Evolutionary conservation across 2,329 filamentous ascomycete genomes (phyloP), one percentile per base, ranked within the genome.

Genomic region (Venturia asperata): DNA sequence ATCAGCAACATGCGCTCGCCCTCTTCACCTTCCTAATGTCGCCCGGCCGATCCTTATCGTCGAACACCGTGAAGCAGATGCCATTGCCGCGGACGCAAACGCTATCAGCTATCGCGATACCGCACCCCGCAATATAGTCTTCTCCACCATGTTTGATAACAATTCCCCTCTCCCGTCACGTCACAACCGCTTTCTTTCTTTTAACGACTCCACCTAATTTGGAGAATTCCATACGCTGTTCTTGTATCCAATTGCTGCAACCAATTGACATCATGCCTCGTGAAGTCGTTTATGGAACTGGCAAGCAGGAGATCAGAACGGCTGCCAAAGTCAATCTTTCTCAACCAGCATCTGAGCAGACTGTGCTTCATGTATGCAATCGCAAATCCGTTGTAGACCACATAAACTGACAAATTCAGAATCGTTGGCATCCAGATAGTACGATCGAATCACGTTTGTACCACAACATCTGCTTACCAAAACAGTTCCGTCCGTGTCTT

Each of bases 361-460:
- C 83, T 1, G 83, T 83, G 63, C 77, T 92, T 11, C 90, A 93
- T 77, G 88, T 90, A 80, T 73, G 85, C 75, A 1, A 21, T 45
- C 21, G 2, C 24, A 17, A 5, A 21, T 37, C 27, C 13, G 3
- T 39, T 58, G n/a, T 58, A 1, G 9, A 21, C 7, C 9, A 2
- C 13, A 17, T 19, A 37, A 1, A 27, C 52, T 58, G 21, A 58
- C 30, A 37, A 34, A 30, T 49, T 24, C 69, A 91, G 89, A 97
- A 97, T 72, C 83, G 92, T 74, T 96, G 92, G 92, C 92, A 97
- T 73, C 92, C 92, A 43, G 92, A 96, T 69, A 88, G 90, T 92
- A 81, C 63, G 81, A 42, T n/a, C 2, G 19, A 17, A 13, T n/a
- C 58, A 64, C 37, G 27, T 30, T n/a, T 37, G 19, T 21, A 3